Evolutionary conservation across 78 protist genomes (phyloP).

Genomic region (Creolimax fragrantissima): DNA sequence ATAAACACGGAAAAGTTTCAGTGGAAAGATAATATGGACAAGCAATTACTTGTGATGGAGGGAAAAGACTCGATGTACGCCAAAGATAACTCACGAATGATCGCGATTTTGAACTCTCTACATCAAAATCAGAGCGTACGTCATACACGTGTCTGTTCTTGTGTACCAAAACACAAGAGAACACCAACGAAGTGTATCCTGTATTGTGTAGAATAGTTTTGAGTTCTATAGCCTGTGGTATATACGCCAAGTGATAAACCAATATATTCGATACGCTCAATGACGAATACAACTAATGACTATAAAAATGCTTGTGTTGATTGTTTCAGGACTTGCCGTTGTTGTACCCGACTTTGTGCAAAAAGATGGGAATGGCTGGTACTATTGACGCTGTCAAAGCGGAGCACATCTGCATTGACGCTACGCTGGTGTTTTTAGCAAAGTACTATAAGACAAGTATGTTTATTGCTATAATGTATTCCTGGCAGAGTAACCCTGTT

Average conservation of each 20-base stretch:
- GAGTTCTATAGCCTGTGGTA: too few relatives aligned
- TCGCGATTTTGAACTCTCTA: not conserved
- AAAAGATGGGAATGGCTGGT: not conserved
- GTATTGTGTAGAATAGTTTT: too few relatives aligned
- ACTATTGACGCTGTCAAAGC: not conserved
- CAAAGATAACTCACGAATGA: not conserved
- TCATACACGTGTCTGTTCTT: not conserved
- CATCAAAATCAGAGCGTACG: not conserved
- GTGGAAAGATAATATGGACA: not conserved
- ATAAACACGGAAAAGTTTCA: not conserved
- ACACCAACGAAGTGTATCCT: too few relatives aligned
- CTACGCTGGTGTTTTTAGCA: not conserved
- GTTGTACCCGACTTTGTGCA: not conserved
- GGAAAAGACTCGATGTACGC: not conserved
- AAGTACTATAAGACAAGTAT: not conserved
- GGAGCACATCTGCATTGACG: not conserved
- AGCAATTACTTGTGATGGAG: not conserved
- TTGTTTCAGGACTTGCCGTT: not conserved
- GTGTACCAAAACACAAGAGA: too few relatives aligned
- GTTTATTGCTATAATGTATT: too few relatives aligned
- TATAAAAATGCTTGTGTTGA: too few relatives aligned
- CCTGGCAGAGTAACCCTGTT: too few relatives aligned
- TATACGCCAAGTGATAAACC: too few relatives aligned
- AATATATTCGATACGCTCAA: too few relatives aligned
- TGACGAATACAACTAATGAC: too few relatives aligned